Conservation (phyloP, 768 basidiomycete species). For the Russula sp. region DNA sequence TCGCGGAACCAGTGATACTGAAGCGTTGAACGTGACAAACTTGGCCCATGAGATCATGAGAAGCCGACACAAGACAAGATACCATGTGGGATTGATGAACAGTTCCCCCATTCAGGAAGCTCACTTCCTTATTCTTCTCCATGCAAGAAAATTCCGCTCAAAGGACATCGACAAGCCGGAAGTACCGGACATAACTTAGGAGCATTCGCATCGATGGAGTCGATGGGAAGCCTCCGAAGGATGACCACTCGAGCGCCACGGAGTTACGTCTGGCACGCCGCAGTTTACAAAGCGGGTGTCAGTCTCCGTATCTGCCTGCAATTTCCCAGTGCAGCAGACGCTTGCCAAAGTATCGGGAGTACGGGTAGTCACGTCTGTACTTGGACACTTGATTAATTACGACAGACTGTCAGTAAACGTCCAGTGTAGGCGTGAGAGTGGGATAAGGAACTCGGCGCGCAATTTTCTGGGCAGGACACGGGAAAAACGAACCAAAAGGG, state of each 20-base stretch:
- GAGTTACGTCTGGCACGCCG: not conserved
- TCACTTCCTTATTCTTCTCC: too few relatives aligned
- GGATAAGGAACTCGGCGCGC: not conserved
- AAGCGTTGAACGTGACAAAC: too few relatives aligned
- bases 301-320: not conserved
- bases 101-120: not conserved
- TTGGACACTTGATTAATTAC: not conserved
- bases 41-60: not conserved
- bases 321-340: not conserved
- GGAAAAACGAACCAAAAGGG: not conserved
- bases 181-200: not conserved
- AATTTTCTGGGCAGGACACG: too few relatives aligned
- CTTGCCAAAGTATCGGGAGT: not conserved
- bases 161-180: not conserved
- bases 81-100: too few relatives aligned
- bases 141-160: not conserved
- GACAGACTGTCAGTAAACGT: not conserved
- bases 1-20: too few relatives aligned
- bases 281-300: not conserved
- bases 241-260: not conserved
- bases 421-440: not conserved
- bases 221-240: not conserved
- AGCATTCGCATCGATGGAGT: not conserved
- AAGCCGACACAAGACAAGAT: not conserved
- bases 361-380: not conserved